phyloP scores from a whole-genome alignment of 2,329 filamentous ascomycete species.

The Aureobasidium melanogenum region DNA sequence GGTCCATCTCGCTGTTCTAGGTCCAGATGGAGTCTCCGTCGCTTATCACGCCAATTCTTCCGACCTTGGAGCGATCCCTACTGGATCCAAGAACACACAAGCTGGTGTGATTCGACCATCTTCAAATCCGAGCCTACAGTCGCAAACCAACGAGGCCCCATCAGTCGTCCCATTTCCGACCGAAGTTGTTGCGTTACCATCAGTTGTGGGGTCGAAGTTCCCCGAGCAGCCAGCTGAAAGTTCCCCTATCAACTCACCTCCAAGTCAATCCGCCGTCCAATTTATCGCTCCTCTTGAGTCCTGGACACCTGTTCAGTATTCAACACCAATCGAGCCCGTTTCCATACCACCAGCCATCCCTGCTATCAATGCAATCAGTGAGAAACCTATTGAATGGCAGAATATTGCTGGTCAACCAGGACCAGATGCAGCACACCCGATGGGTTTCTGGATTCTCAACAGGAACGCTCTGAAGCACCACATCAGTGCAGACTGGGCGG shows the following conservation, averaged over 20 bases:
- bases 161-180: not conserved
- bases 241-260: not conserved
- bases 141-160: not conserved
- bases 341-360: too few relatives aligned
- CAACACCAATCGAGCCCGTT: not conserved
- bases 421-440: not conserved
- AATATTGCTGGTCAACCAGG: not conserved
- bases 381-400: not conserved
- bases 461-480: not conserved
- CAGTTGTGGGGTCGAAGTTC: not conserved
- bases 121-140: not conserved
- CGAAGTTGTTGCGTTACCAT: not conserved
- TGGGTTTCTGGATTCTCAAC: constrained; percentile 7
- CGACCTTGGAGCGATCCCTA: not conserved
- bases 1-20: not conserved
- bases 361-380: not conserved
- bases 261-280: not conserved
- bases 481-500: constrained; percentile 4
- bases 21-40: not conserved
- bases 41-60: not conserved
- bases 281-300: not conserved
- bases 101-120: not conserved
- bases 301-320: not conserved
- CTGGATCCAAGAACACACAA: not conserved
- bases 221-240: not conserved